Conservation (phyloP, 2,329 filamentous ascomycete species). For the Biscogniauxia sp. region DNA sequence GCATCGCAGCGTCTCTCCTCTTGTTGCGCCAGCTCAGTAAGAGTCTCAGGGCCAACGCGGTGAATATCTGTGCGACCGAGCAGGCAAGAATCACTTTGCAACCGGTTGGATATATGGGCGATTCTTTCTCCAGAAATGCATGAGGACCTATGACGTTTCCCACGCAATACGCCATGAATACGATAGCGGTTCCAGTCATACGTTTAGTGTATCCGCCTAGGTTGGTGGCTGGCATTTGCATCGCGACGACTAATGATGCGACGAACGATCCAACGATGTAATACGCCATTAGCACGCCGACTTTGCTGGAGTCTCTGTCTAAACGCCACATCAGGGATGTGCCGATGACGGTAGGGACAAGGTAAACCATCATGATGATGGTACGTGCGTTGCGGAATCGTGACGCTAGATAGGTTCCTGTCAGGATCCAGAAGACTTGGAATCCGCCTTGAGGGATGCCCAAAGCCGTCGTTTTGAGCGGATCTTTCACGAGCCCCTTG, state of each 20-base stretch:
- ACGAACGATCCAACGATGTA: conserved; percentile 51
- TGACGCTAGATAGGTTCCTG: conserved; percentile 50
- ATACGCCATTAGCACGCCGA: conserved; percentile 50
- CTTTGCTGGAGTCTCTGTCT: conserved; percentile 35
- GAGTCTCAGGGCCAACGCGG: conserved; percentile 35
- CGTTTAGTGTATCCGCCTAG: conserved; percentile 48
- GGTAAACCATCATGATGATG: conserved; percentile 49
- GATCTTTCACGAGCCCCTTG: conserved; percentile 44
- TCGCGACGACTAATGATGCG: conserved; percentile 48
- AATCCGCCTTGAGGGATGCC: conserved; percentile 55
- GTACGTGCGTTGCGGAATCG: conserved; percentile 50
- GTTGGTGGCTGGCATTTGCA: conserved; percentile 51
- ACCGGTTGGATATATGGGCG: conserved; percentile 49
- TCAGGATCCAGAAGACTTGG: conserved; percentile 52
- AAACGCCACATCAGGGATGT: conserved; percentile 51
- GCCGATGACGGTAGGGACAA: conserved; percentile 50
- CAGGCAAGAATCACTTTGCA: conserved; percentile 50
- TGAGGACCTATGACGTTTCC: conserved; percentile 49
- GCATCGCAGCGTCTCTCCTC: conserved; percentile 33
- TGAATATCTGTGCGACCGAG: conserved; percentile 39
- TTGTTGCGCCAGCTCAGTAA: conserved; percentile 39
- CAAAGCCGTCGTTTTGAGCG: conserved; percentile 47
- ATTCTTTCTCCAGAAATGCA: conserved; percentile 43
- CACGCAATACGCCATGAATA: conserved; percentile 44
- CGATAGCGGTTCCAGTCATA: conserved; percentile 43